Evolutionary conservation across 331 rosid species (phyloP).

Genomic region (Rhamnella rubrinervis): DNA sequence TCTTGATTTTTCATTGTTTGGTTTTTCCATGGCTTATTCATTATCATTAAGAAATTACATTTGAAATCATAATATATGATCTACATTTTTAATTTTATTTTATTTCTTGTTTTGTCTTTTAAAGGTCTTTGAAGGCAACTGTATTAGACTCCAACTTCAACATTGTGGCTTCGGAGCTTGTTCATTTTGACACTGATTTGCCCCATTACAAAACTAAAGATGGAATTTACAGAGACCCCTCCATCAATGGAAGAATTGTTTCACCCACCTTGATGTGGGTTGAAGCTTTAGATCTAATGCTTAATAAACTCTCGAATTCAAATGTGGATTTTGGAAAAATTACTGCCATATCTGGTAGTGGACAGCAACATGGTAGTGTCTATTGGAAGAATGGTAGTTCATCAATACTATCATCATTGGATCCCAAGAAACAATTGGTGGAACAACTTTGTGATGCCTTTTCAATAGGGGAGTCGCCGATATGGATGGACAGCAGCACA

Average conservation of each 20-base stretch:
- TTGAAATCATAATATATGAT: not conserved
- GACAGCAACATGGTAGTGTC: slow-evolving; percentile 96
- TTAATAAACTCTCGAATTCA: slow-evolving; percentile 61
- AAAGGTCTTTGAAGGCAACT: slow-evolving; percentile 92
- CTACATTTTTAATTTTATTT: slow-evolving; percentile 4
- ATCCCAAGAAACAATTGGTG: slow-evolving; percentile 51
- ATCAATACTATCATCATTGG: slow-evolving; percentile 62
- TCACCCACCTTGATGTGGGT: slow-evolving; percentile 98
- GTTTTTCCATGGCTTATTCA: not conserved
- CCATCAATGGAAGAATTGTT: slow-evolving; percentile 72
- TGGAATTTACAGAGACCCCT: slow-evolving; percentile 81
- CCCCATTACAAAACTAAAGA: slow-evolving; percentile 86
- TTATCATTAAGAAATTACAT: not conserved
- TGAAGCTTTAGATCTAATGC: slow-evolving; percentile 85
- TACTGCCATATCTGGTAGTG: slow-evolving; percentile 90
- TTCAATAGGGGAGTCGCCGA: slow-evolving; percentile 64
- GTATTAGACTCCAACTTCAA: slow-evolving; percentile 74
- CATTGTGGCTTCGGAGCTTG: slow-evolving; percentile 62
- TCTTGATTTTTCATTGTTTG: not conserved
- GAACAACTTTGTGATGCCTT: slow-evolving; percentile 69
- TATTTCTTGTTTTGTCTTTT: slow-evolving; percentile 1
- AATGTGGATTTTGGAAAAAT: slow-evolving; percentile 65
- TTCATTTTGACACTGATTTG: slow-evolving; percentile 80
- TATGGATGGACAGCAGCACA: slow-evolving; percentile 98
- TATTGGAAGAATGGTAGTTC: slow-evolving; percentile 89